Conservation (phyloP, 495 filamentous ascomycete species). For the Penicillium salamii region DNA sequence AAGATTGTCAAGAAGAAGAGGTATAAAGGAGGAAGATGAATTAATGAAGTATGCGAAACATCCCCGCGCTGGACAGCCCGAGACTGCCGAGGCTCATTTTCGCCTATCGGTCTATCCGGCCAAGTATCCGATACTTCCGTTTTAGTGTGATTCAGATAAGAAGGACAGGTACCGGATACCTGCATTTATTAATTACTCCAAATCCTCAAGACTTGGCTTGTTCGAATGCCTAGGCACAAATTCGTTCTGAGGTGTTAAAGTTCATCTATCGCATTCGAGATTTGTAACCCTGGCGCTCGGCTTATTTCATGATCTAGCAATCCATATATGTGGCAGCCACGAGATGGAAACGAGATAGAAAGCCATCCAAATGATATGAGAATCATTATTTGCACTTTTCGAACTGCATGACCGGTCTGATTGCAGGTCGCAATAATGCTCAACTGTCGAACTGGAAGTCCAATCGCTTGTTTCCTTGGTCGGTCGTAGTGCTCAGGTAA, state of each 20-base stretch:
- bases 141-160: too few relatives aligned
- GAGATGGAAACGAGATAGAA: too few relatives aligned
- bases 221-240: slow-evolving; percentile 1
- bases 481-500: slow-evolving; percentile 33
- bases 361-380: background rate
- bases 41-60: slow-evolving; percentile 1
- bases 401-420: too few relatives aligned
- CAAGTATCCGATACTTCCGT: slow-evolving; percentile 15
- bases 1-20: background rate
- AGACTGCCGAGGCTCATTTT: slow-evolving; percentile 28
- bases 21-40: background rate
- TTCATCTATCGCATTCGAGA: background rate
- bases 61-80: slow-evolving; percentile 24
- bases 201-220: background rate
- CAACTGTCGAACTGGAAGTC: slow-evolving; percentile 34
- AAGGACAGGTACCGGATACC: slow-evolving; percentile 5
- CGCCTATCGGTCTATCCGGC: slow-evolving; percentile 5
- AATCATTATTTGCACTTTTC: background rate
- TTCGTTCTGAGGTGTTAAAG: background rate
- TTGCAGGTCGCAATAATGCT: background rate
- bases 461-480: slow-evolving; percentile 36
- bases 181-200: background rate
- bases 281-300: background rate
- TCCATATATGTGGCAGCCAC: too few relatives aligned
- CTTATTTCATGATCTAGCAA: too few relatives aligned